phyloP scores from a whole-genome alignment of 1,284 basidiomycete species.

The Ceratobasidium papillatum region DNA sequence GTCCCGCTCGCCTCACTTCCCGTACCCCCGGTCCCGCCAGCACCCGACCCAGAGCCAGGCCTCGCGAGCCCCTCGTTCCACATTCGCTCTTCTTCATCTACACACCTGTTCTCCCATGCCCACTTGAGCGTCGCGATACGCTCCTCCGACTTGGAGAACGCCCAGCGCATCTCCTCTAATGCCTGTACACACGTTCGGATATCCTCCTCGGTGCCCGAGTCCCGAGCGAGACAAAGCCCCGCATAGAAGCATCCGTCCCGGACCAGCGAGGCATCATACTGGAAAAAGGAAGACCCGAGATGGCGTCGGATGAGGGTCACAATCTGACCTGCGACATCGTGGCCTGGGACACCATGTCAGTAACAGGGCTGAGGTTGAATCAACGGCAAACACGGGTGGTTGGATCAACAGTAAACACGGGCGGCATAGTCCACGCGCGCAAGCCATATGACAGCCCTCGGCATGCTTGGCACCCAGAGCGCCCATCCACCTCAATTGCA shows the following conservation, averaged over 20 bases:
- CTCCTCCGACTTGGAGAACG: conserved; percentile 76
- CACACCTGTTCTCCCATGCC: conserved; percentile 61
- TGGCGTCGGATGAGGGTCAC: conserved; percentile 69
- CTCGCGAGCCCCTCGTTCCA: conserved; percentile 24
- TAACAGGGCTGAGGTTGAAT: conserved; percentile 40
- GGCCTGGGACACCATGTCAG: conserved; percentile 45
- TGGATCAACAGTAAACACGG: no score
- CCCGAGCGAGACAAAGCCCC: conserved; percentile 67
- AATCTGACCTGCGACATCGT: conserved; percentile 64
- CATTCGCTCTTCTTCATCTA: conserved; percentile 34
- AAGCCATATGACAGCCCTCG: no score
- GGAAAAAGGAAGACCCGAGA: conserved; percentile 68
- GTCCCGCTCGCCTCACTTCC: conserved; percentile 10
- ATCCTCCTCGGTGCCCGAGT: conserved; percentile 70
- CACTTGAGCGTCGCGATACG: conserved; percentile 67
- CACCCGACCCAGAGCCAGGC: conserved; percentile 5
- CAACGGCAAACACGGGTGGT: no score
- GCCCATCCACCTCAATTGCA: conserved; percentile 3
- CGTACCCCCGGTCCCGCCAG: background rate
- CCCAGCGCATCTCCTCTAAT: conserved; percentile 81
- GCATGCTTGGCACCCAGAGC: background rate
- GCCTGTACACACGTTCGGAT: conserved; percentile 74
- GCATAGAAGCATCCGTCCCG: conserved; percentile 84
- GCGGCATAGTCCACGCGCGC: no score
- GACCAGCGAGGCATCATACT: conserved; percentile 82